Percentiles rank a stretch among this genome's conserved stretches.
Conservation (phyloP, 441 rosid genomes). For the Corymbia calophylla region DNA sequence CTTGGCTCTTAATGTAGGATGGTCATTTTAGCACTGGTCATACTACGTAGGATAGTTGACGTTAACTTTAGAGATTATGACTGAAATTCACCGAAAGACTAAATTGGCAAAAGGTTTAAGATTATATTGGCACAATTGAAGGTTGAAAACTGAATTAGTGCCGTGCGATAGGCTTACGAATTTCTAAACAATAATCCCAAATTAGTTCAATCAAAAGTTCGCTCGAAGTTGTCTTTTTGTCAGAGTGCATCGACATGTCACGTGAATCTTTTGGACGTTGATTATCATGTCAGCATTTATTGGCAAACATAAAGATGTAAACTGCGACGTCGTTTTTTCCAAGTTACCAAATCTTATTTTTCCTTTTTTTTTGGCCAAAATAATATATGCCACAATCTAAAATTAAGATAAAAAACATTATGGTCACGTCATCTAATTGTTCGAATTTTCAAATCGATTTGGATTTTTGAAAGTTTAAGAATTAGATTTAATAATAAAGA, state of each 20-base stretch:
- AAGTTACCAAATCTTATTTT: background rate
- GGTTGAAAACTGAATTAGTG: background rate
- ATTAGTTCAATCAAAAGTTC: background rate
- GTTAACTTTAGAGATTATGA: fast-evolving
- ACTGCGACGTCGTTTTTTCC: background rate
- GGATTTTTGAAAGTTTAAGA: background rate
- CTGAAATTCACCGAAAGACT: background rate
- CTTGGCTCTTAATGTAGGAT: background rate
- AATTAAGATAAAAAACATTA: background rate
- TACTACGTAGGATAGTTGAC: fast-evolving
- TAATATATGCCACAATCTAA: background rate
- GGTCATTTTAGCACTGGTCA: background rate
- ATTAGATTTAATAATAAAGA: background rate
- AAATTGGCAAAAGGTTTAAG: background rate
- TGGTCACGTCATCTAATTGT: background rate
- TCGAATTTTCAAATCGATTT: background rate
- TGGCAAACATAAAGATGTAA: background rate
- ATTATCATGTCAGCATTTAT: background rate
- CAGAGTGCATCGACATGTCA: background rate
- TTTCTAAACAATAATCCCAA: background rate
- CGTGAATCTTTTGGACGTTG: background rate
- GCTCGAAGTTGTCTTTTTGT: background rate
- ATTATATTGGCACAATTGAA: too few species aligned
- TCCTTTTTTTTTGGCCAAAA: background rate
- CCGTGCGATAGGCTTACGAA: background rate